Evolutionary conservation across 1,284 basidiomycete species (phyloP).

Genomic region (Spongispora temasekensis): DNA sequence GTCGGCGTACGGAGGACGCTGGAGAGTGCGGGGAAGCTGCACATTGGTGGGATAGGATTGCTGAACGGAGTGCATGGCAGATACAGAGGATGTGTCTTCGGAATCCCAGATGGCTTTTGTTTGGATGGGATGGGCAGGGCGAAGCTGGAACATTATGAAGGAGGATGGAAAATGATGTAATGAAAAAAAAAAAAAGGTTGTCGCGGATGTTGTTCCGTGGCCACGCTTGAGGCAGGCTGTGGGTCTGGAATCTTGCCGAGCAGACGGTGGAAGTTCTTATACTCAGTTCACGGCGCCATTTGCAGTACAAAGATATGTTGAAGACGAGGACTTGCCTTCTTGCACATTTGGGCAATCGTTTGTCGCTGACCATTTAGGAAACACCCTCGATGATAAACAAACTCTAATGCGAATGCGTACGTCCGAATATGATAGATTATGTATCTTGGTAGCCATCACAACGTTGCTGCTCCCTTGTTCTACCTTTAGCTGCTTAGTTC

Average conservation of each 20-base stretch:
- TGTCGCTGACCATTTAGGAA: constrained; percentile 35
- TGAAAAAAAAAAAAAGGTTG: constrained; percentile 22
- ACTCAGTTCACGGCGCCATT: constrained; percentile 25
- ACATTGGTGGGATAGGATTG: constrained; percentile 40
- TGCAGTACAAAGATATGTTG: constrained; percentile 39
- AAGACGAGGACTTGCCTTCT: constrained; percentile 28
- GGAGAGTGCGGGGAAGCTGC: constrained; percentile 59
- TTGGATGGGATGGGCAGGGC: constrained; percentile 37
- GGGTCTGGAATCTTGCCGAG: constrained; percentile 19
- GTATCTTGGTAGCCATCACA: constrained; percentile 33
- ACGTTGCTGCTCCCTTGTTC: constrained; percentile 33
- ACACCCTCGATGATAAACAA: constrained; percentile 19
- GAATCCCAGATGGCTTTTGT: constrained; percentile 39
- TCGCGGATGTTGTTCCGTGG: constrained; percentile 17
- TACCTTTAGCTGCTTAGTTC: constrained; percentile 21
- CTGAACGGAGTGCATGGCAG: constrained; percentile 32
- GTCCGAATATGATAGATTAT: too few relatives aligned
- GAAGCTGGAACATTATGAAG: constrained; percentile 36
- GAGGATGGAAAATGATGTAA: constrained; percentile 20
- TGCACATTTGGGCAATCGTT: constrained; percentile 38
- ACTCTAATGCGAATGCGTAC: constrained; percentile 21
- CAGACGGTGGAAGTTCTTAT: constrained; percentile 26
- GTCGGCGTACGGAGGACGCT: constrained; percentile 54
- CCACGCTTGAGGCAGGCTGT: constrained; percentile 18
- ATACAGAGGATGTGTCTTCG: constrained; percentile 27